Evolutionary conservation across 2,329 filamentous ascomycete genomes (phyloP).

Genomic region (Colletotrichum sp.): DNA sequence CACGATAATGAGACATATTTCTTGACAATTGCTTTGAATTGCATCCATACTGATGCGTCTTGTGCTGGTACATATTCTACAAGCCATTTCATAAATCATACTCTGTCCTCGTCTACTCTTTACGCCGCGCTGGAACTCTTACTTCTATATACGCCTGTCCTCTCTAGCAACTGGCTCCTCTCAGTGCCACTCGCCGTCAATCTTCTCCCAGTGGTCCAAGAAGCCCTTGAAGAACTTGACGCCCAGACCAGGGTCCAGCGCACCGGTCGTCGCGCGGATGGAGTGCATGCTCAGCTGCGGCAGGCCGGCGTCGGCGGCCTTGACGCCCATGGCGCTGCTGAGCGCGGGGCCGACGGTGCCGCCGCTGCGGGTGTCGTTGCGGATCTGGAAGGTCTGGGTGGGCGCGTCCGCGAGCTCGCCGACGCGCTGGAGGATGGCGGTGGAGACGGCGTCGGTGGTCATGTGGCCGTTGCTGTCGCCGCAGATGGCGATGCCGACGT

Average conservation of each 20-base stretch:
- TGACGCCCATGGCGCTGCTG: constrained; percentile 78
- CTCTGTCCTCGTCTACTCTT: neutral
- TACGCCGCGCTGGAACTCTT: neutral
- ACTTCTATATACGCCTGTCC: neutral
- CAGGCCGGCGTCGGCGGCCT: constrained; percentile 86
- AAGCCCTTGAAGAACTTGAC: constrained; percentile 90
- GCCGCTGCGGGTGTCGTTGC: constrained; percentile 88
- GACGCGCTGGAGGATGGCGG: constrained; percentile 78
- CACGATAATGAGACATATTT: neutral
- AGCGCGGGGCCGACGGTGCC: constrained; percentile 96
- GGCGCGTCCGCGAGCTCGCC: constrained; percentile 75
- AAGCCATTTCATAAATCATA: constrained; percentile 1
- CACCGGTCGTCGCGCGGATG: constrained; percentile 86
- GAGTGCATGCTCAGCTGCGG: constrained; percentile 95
- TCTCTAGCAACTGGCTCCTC: neutral
- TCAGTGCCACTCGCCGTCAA: constrained; percentile 78
- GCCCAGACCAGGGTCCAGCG: constrained; percentile 84
- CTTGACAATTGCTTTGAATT: neutral
- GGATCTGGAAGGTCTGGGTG: constrained; percentile 91
- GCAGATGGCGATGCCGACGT: constrained; percentile 82
- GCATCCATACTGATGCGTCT: neutral
- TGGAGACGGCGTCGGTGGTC: constrained; percentile 90
- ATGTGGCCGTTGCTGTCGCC: constrained; percentile 93
- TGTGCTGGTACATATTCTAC: constrained; percentile 9
- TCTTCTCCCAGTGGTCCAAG: constrained; percentile 82